Conservation (phyloP, 345 rosid species). For the Rubroshorea leprosula region DNA sequence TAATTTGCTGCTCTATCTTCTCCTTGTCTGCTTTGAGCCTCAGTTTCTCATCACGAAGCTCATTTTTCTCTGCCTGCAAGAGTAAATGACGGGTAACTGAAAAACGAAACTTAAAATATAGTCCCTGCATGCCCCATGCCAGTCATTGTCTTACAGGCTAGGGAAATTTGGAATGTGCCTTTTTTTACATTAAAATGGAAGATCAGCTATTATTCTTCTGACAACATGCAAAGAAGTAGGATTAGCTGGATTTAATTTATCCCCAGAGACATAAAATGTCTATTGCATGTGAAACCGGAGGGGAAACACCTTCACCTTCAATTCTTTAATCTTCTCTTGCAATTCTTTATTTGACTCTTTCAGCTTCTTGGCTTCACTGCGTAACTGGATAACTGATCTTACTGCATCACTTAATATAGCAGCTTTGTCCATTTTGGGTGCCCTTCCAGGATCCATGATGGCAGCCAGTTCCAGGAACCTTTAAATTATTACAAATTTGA, state of each 20-base stretch:
- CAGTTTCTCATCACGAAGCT: conserved; percentile 71
- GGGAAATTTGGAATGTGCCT: not conserved
- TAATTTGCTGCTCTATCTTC: conserved; percentile 63
- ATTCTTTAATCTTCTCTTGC: conserved; percentile 68
- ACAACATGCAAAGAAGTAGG: not conserved
- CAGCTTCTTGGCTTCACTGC: conserved; percentile 66
- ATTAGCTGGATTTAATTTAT: not conserved
- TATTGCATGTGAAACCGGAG: not conserved
- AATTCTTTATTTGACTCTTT: conserved; percentile 71
- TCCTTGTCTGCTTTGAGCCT: conserved; percentile 54
- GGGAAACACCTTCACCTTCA: conserved; percentile 40
- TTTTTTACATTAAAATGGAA: not conserved
- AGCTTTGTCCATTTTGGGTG: conserved; percentile 91
- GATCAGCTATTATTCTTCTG: not conserved
- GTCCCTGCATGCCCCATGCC: not conserved
- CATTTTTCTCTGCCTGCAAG: conserved; percentile 77
- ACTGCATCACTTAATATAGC: conserved; percentile 71
- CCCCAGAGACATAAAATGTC: not conserved
- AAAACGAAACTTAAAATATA: conserved; percentile 2
- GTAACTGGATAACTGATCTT: conserved; percentile 65
- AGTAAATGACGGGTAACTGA: not conserved
- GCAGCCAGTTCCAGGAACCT: conserved; percentile 85
- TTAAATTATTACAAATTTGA: conserved; percentile 9
- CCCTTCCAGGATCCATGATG: conserved; percentile 76
- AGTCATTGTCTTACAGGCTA: not conserved